Evolutionary conservation across 1,139 yeast species (phyloP).

Genomic region (Sugiyamaella pinicola): DNA sequence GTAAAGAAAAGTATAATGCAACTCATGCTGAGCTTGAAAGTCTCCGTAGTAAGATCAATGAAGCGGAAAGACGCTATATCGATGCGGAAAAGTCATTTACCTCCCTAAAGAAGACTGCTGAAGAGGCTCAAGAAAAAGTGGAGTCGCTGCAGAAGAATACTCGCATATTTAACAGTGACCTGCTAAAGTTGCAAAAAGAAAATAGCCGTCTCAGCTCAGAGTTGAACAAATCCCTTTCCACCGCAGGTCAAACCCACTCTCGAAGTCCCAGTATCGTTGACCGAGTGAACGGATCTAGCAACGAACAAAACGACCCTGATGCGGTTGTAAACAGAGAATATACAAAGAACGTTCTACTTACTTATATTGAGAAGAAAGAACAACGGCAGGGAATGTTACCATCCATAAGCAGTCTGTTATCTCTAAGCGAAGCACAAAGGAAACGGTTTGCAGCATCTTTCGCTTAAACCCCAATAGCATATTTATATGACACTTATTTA

Average conservation of each 20-base stretch:
- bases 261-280: constrained; percentile 18
- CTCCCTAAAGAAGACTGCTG: constrained; percentile 40
- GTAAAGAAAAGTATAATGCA: constrained; percentile 37
- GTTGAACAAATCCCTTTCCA: background rate
- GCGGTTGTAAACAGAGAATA: constrained; percentile 60
- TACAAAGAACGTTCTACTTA: constrained; percentile 81
- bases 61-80: constrained; percentile 38
- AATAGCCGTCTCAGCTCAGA: constrained; percentile 30
- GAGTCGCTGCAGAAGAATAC: constrained; percentile 56
- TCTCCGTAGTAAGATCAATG: constrained; percentile 35
- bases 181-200: constrained; percentile 35
- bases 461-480: constrained; percentile 14
- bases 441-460: constrained; percentile 66
- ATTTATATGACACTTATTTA: constrained; percentile 11
- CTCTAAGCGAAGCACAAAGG: constrained; percentile 70
- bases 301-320: constrained; percentile 2
- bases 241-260: constrained; percentile 2
- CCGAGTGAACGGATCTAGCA: constrained; percentile 2
- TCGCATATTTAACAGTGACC: constrained; percentile 67
- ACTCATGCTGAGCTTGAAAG: constrained; percentile 29
- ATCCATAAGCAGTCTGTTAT: constrained; percentile 74
- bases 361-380: constrained; percentile 89
- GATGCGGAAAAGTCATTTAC: constrained; percentile 38
- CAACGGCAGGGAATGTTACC: constrained; percentile 84
- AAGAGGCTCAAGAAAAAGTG: constrained; percentile 41